A percentile compares a stretch with the other conserved stretches of the same genome.
phyloP scores from a whole-genome alignment of 2,329 filamentous ascomycete species.

The Byssoonygena ceratinophila region DNA sequence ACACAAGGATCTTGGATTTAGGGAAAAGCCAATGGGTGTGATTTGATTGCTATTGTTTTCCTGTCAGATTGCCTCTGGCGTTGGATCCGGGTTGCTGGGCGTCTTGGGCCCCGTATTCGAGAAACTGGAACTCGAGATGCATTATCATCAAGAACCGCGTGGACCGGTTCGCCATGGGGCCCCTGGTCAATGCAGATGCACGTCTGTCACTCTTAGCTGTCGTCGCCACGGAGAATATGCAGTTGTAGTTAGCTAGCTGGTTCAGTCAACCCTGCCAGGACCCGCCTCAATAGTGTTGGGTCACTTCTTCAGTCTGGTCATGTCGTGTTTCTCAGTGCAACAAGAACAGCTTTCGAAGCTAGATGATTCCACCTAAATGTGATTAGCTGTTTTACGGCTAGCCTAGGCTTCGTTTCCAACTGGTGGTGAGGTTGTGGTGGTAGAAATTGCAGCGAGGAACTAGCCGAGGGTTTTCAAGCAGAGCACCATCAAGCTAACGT shows the following conservation, averaged over 20 bases:
- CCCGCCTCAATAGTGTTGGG: too few relatives aligned
- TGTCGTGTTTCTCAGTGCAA: background rate
- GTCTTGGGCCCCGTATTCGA: background rate
- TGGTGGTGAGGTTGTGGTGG: too few relatives aligned
- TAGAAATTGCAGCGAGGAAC: too few relatives aligned
- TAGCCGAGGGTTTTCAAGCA: too few relatives aligned
- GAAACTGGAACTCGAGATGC: background rate
- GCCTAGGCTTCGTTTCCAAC: too few relatives aligned
- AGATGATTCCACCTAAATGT: background rate
- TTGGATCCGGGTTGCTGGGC: background rate
- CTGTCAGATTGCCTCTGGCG: background rate
- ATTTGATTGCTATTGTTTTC: background rate
- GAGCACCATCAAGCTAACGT: too few relatives aligned
- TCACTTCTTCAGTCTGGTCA: background rate
- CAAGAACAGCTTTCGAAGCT: background rate
- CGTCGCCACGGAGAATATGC: too few relatives aligned
- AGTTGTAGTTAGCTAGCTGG: too few relatives aligned
- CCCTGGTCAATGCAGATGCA: background rate
- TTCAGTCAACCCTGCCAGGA: too few relatives aligned
- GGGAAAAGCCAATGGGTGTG: background rate
- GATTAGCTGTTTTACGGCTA: too few relatives aligned
- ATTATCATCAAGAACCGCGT: background rate
- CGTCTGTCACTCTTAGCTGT: background rate
- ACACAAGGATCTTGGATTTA: background rate
- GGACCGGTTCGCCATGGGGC: background rate